Conservation (phyloP, 78 protist genomes). For the Dictyostelium purpureum region DNA sequence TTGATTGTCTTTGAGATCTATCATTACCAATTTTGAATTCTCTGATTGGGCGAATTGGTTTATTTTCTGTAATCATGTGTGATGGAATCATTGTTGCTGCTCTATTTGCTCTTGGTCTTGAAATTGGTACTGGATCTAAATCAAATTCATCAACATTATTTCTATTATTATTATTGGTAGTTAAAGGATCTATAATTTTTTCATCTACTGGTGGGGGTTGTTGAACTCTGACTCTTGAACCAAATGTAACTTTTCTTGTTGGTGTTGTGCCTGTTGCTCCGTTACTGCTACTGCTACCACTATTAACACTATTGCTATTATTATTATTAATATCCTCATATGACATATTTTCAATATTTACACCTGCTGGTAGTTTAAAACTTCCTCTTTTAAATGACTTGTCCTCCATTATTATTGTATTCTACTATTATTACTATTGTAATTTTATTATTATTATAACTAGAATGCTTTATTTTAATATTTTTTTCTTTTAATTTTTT, state of each 20-base stretch:
- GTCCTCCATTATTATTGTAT: too few species aligned
- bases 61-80: neutral
- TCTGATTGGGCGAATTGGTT: conserved; percentile 19
- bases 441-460: neutral
- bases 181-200: neutral
- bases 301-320: neutral
- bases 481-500: neutral
- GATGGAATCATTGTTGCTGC: conserved; percentile 48
- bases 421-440: neutral
- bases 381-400: conserved; percentile 32
- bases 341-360: neutral
- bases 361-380: conserved; percentile 28
- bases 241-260: conserved; percentile 21
- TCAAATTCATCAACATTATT: neutral
- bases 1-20: neutral
- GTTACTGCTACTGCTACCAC: neutral
- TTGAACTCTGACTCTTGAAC: neutral
- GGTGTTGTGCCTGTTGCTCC: neutral
- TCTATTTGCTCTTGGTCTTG: conserved; percentile 62
- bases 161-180: neutral
- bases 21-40: conserved; percentile 11
- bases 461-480: neutral
- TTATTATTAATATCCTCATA: neutral
- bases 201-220: neutral
- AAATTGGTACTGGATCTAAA: conserved; percentile 42